Evolutionary conservation across 1,139 yeast genomes (phyloP).

Genomic region (Debaryomycetaceae sp.): DNA sequence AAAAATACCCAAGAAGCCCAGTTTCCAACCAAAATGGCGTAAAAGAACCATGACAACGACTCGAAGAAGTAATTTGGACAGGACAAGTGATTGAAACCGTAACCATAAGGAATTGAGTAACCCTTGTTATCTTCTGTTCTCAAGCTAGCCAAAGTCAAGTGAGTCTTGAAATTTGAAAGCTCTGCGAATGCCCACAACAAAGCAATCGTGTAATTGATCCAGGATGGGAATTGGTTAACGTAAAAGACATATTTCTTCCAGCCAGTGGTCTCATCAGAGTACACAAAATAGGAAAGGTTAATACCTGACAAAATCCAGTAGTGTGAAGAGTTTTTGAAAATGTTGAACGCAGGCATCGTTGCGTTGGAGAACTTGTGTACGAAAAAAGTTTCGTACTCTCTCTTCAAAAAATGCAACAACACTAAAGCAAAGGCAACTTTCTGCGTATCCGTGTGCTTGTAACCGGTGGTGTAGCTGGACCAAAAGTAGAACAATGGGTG

Average conservation of each 20-base stretch:
- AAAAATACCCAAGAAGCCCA: slow-evolving; percentile 73
- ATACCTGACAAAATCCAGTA: slow-evolving; percentile 90
- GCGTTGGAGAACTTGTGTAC: slow-evolving; percentile 82
- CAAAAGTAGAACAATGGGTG: slow-evolving; percentile 65
- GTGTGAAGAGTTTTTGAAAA: slow-evolving; percentile 85
- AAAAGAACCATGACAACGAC: slow-evolving; percentile 66
- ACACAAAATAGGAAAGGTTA: slow-evolving; percentile 63
- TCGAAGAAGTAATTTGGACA: slow-evolving; percentile 93
- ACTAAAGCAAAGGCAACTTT: slow-evolving; percentile 51
- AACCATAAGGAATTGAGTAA: slow-evolving; percentile 31
- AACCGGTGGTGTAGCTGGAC: slow-evolving; percentile 17
- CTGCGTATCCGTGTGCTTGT: slow-evolving; percentile 43
- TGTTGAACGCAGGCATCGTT: slow-evolving; percentile 87
- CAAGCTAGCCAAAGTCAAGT: slow-evolving; percentile 55
- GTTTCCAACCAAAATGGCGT: slow-evolving; percentile 71
- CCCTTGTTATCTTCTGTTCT: slow-evolving; percentile 37
- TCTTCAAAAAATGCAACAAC: slow-evolving; percentile 74
- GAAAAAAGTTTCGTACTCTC: slow-evolving; percentile 82
- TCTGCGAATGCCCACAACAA: slow-evolving; percentile 65
- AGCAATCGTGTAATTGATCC: slow-evolving; percentile 27
- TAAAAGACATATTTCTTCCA: slow-evolving; percentile 24
- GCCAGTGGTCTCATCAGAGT: slow-evolving; percentile 45
- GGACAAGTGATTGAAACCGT: slow-evolving; percentile 45
- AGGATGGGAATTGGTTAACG: slow-evolving; percentile 26
- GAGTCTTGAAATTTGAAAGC: slow-evolving; percentile 68